Base-by-base conservation (phyloP, 768 basidiomycete genomes). In the Boletus rex-veris region DNA sequence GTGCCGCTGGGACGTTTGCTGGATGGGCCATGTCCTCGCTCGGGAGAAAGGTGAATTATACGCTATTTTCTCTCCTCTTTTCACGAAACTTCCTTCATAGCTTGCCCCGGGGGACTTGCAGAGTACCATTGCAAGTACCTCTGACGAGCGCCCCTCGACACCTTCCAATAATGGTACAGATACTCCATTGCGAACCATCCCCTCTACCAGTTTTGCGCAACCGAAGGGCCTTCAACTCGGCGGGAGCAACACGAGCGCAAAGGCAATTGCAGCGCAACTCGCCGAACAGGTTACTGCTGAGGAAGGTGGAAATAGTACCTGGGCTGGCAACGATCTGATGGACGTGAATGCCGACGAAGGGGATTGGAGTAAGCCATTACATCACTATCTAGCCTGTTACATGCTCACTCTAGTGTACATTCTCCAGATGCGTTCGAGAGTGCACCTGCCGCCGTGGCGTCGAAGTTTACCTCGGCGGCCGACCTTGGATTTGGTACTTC, bases 21-120 rank as follows among this genome's bases (percentile, higher is more conserved):
- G 92, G 94, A 7, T 98, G 96, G 96, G 96, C 96, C 2, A 92
- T 98, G 40, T 89, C 92, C 5, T 93, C 90, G 0, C 64, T 98
- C 0, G 85, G 89, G 26, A 94, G 85, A 73, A 90, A 88, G 77
- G 90, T 89, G 49, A 30, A 73, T 50, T 14, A 5, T 12, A 43
- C 19, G 4, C 16, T 8, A 1, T 12, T 37, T 7, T 1, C 12
- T 38, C 18, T 15, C 12, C 15, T n/a, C 28, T 42, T 38, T 31
- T 52, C 4, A 45, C 10, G 18, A 30, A 10, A 30, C 12, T 38
- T 19, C 19, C 30, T 52, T 48, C 3, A 18, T 57, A 90, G 89
- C 81, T 93, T 45, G 83, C 84, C 7, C 72, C 83, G 30, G 74
- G 84, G 6, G 92, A 95, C 62, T 68, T 92, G 47, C 86, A 91